Percentiles rank a stretch among this genome's conserved stretches.
These are phyloP conservation scores for Populus hybrid DNA, from an alignment of 441 rosid genomes.

Conservation along the genomic window DNA sequence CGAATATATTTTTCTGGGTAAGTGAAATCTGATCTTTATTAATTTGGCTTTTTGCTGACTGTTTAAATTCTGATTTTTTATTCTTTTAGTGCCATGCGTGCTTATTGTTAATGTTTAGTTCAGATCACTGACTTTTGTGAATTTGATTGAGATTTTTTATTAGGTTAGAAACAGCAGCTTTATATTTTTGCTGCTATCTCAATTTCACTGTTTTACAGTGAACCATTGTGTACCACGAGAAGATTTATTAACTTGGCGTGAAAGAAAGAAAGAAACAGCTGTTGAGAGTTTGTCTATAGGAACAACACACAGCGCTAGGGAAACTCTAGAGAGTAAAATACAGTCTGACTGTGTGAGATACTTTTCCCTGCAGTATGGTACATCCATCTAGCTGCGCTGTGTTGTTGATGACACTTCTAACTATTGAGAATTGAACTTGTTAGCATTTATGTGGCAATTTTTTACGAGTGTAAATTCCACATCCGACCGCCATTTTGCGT, in stretches of 20 bases:
- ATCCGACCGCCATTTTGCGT: too few relatives aligned
- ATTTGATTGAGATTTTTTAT: neutral
- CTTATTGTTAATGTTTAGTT: neutral
- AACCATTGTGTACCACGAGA: neutral
- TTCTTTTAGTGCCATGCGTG: neutral
- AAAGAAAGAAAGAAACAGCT: neutral
- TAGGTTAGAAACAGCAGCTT: neutral
- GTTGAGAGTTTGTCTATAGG: neutral
- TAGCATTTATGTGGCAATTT: neutral
- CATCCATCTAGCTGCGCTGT: neutral
- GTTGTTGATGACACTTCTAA: neutral
- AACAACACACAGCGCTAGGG: neutral
- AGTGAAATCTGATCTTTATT: slow-evolving; percentile 1
- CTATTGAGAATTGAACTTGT: neutral
- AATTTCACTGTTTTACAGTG: neutral
- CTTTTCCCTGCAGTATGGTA: neutral
- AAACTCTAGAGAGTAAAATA: too few relatives aligned
- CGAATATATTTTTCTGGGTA: slow-evolving; percentile 23
- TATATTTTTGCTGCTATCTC: neutral
- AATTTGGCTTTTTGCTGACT: neutral
- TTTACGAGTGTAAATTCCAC: neutral
- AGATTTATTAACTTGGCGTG: neutral
- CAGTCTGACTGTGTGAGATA: neutral
- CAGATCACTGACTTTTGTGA: neutral
- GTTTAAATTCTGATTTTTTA: neutral